These are phyloP conservation scores for Ceratobasidium sp. DNA, from an alignment of 1,284 basidiomycete genomes.

Conservation along the genomic window DNA sequence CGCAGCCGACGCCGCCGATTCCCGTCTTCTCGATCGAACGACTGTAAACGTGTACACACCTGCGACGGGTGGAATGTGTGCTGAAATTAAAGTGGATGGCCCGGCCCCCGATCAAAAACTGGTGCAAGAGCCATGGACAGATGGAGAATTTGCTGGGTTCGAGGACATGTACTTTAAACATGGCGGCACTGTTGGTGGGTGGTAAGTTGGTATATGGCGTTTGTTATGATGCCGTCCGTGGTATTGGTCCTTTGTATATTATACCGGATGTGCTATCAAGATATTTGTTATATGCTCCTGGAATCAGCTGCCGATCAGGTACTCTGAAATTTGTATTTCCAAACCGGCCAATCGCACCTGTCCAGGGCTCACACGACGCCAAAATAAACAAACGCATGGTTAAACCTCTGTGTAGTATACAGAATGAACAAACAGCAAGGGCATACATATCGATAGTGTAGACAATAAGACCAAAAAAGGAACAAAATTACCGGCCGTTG, in stretches of 20 bases:
- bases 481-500: not conserved
- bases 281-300: no score
- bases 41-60: constrained; percentile 41
- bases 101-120: constrained; percentile 44
- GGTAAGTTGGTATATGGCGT: constrained; percentile 32
- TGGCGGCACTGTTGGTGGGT: constrained; percentile 44
- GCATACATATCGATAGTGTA: constrained; percentile 23
- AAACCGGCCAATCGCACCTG: no score
- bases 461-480: not conserved
- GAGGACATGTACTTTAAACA: constrained; percentile 45
- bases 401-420: constrained; percentile 6
- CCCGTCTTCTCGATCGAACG: constrained; percentile 30
- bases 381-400: no score
- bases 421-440: not conserved
- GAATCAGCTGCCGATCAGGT: no score
- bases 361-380: no score
- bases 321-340: no score
- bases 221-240: not conserved
- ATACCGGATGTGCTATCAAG: no score
- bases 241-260: no score
- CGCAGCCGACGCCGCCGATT: constrained; percentile 41
- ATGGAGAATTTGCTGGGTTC: constrained; percentile 44
- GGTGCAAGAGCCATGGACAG: constrained; percentile 43
- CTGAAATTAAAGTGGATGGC: constrained; percentile 46
- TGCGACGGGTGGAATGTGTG: constrained; percentile 45